phyloP scores from a whole-genome alignment of 768 basidiomycete species.

The Dentipellis sp. region DNA sequence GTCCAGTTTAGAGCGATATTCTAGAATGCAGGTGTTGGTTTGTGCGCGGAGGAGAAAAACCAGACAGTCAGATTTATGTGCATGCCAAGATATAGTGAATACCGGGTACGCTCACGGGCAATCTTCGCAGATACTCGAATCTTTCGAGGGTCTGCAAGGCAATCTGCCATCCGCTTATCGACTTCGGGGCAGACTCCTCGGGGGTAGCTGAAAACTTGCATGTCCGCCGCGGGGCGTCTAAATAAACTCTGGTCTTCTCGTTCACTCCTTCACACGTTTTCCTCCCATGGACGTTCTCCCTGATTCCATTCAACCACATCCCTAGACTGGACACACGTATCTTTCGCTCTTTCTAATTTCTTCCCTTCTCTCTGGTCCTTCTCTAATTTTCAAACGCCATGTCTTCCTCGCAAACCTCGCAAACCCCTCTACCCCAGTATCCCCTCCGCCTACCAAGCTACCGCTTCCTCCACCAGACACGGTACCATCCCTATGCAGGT shows the following conservation, averaged over 20 bases:
- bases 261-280: background rate
- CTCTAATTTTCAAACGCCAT: background rate
- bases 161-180: too few species aligned
- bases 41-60: too few species aligned
- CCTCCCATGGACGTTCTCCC: background rate
- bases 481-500: conserved; percentile 11
- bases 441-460: conserved; percentile 14
- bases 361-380: background rate
- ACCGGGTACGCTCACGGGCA: too few species aligned
- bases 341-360: background rate
- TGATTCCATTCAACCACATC: background rate
- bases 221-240: background rate
- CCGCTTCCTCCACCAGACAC: conserved; percentile 12
- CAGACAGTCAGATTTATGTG: too few species aligned
- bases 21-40: too few species aligned
- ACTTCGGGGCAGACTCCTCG: too few species aligned
- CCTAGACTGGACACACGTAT: background rate
- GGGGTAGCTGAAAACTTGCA: background rate
- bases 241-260: background rate
- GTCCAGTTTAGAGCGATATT: too few species aligned
- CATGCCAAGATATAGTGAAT: too few species aligned
- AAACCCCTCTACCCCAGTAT: conserved; percentile 1
- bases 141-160: too few species aligned
- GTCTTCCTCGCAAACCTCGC: background rate
- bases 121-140: too few species aligned